These are phyloP conservation scores for Hordeum marinum DNA, from an alignment of 176 grass and related monocot species.

Conservation along the genomic window DNA sequence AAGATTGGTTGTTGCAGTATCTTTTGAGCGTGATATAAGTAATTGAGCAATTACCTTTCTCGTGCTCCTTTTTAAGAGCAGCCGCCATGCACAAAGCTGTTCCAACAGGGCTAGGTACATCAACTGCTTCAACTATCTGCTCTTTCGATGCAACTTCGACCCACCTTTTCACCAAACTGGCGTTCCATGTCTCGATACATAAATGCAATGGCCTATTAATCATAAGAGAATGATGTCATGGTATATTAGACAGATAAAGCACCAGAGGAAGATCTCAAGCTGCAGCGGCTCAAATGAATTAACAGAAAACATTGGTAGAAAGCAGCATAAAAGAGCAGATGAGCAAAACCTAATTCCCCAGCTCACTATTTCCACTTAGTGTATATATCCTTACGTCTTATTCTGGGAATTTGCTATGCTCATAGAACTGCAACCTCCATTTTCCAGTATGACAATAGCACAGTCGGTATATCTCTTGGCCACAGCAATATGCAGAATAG, in stretches of 20 bases:
- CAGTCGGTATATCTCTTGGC: conserved; percentile 88
- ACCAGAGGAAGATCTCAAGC: conserved; percentile 2
- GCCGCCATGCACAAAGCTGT: conserved; percentile 98
- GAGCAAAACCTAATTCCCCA: conserved; percentile 17
- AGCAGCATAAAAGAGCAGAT: conserved; percentile 8
- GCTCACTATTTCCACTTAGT: not conserved
- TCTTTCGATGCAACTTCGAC: conserved; percentile 72
- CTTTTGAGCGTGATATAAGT: not conserved
- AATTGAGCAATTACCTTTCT: conserved; percentile 65
- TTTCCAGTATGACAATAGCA: conserved; percentile 90
- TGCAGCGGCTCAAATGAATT: conserved; percentile 3
- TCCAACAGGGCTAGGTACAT: conserved; percentile 71
- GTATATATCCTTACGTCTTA: conserved; percentile 77
- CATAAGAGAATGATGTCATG: conserved; percentile 21
- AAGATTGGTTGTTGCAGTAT: not conserved
- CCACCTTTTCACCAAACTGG: conserved; percentile 82
- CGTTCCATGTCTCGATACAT: conserved; percentile 90
- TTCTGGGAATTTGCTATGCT: conserved; percentile 59
- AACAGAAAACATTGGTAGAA: not conserved
- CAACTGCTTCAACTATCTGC: conserved; percentile 66
- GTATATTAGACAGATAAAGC: not conserved
- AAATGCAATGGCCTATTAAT: conserved; percentile 87
- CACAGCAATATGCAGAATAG: conserved; percentile 86
- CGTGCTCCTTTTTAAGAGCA: conserved; percentile 95
- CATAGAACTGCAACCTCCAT: conserved; percentile 98